Percentiles rank a stretch among this genome's conserved stretches.
phyloP scores from a whole-genome alignment of 495 filamentous ascomycete genomes.

The Aspergillus ostianus region DNA sequence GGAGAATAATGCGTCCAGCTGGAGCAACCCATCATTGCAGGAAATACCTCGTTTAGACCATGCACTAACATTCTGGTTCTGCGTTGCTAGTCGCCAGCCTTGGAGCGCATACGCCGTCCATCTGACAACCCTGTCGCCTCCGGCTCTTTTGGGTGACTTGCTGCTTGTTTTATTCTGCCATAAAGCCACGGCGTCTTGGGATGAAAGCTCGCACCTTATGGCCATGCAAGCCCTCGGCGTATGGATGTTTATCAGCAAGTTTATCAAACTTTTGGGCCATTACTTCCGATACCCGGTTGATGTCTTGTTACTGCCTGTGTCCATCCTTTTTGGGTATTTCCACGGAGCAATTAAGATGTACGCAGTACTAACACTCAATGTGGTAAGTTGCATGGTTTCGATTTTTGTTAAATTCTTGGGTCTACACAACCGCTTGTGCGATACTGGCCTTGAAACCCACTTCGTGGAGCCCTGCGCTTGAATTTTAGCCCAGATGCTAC shows the following conservation, averaged over 20 bases:
- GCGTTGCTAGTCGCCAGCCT: slow-evolving; percentile 56
- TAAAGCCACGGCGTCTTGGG: slow-evolving; percentile 46
- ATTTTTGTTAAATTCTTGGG: slow-evolving; percentile 9
- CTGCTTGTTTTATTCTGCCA: slow-evolving; percentile 55
- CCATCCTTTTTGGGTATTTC: slow-evolving; percentile 74
- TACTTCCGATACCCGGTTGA: slow-evolving; percentile 70
- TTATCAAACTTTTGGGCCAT: slow-evolving; percentile 72
- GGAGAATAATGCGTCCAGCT: slow-evolving; percentile 2
- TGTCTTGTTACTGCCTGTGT: slow-evolving; percentile 65
- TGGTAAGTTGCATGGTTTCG: slow-evolving; percentile 49
- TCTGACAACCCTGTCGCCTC: slow-evolving; percentile 69
- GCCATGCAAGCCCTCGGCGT: slow-evolving; percentile 51
- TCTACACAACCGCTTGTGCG: not conserved
- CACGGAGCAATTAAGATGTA: slow-evolving; percentile 78
- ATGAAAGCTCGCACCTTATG: slow-evolving; percentile 35
- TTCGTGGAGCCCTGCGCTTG: slow-evolving; percentile 5
- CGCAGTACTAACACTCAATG: slow-evolving; percentile 65
- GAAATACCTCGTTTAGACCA: slow-evolving; percentile 13
- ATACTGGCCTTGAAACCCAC: slow-evolving; percentile 7
- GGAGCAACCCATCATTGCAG: slow-evolving; percentile 7
- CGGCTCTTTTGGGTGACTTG: slow-evolving; percentile 63
- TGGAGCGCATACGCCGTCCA: slow-evolving; percentile 79
- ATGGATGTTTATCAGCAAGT: slow-evolving; percentile 72
- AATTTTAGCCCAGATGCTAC: not conserved
- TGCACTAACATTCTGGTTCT: slow-evolving; percentile 28